These are phyloP conservation scores for Geoglossum glabrum DNA, from an alignment of 495 filamentous ascomycete species.

Conservation along the genomic window DNA sequence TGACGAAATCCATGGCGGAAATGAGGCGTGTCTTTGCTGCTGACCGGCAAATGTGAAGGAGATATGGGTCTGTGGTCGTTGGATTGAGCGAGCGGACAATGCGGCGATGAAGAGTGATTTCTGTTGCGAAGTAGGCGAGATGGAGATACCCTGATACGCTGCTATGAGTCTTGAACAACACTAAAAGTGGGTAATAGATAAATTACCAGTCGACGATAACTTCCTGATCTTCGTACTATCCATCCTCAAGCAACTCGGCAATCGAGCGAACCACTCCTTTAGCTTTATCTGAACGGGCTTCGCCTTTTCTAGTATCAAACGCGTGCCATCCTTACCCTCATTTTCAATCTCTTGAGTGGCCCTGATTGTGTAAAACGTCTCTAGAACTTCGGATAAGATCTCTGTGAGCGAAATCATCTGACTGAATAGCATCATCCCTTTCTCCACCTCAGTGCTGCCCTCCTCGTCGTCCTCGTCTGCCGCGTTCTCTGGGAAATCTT, in stretches of 20 bases:
- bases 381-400: conserved; percentile 58
- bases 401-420: conserved; percentile 57
- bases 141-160: conserved; percentile 42
- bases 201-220: conserved; percentile 24
- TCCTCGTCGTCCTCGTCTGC: conserved; percentile 36
- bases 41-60: conserved; percentile 85
- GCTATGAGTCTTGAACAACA: neutral
- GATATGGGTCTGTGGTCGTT: conserved; percentile 39
- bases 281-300: conserved; percentile 71
- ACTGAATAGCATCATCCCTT: conserved; percentile 40
- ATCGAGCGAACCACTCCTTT: conserved; percentile 54
- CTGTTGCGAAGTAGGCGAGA: conserved; percentile 65
- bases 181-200: neutral
- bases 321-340: conserved; percentile 21
- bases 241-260: conserved; percentile 48
- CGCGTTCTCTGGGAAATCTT: conserved; percentile 49
- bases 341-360: conserved; percentile 29
- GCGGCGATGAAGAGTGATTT: conserved; percentile 67
- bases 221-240: conserved; percentile 24
- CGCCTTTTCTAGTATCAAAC: conserved; percentile 47
- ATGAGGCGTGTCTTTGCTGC: conserved; percentile 65
- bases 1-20: conserved; percentile 63
- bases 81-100: conserved; percentile 52
- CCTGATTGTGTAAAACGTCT: conserved; percentile 58
- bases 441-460: conserved; percentile 37